Evolutionary conservation across 2,329 filamentous ascomycete species (phyloP), one percentile per base, ranked within the genome.

Genomic region (Beauveria asiatica): DNA sequence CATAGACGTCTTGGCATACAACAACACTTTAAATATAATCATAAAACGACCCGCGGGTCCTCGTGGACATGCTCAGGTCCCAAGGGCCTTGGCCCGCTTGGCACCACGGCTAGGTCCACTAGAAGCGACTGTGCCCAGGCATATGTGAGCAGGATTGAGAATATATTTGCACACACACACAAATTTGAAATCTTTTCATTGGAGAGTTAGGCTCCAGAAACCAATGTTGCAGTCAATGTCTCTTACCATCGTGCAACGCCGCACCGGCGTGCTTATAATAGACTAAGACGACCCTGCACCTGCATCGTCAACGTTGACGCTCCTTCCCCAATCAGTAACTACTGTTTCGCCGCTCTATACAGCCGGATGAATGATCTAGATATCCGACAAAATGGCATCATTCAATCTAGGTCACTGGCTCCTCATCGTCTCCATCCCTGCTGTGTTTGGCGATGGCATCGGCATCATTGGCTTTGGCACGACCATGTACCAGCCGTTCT

Each of bases 401-500:
- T 42, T 23, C 42, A 50, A 44, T 5, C 13, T 42, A 23, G 16
- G 44, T 2, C 4, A 7, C 16, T 54, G 51, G 58, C 44, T 56
- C 13, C 3, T 55, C 30, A 7, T 50, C 33, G 51, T 37, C 21
- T 33, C 51, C 44, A 23, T 37, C n/a, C 58, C 58, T 25, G 23
- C 21, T 4, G 58, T 42, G 9, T 44, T 42, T 5, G 51, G 42
- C n/a, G 67, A 68, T 17, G 67, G 68, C 2, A 59, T 52, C 4
- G 72, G 73, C 41, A 60, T 74, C 19, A 70, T 75, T 39, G 73
- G 73, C 54, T 69, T 67, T 61, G 72, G 72, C 13, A 74, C 72
- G 58, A 68, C 66, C 0, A 69, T 75, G 64, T 74, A 71, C 64
- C 57, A 73, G 10, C 73, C 72, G 10, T 63, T 69, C 1, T 75